phyloP scores from a whole-genome alignment of 2,329 filamentous ascomycete genomes.

The Cryphonectria parasitica region DNA sequence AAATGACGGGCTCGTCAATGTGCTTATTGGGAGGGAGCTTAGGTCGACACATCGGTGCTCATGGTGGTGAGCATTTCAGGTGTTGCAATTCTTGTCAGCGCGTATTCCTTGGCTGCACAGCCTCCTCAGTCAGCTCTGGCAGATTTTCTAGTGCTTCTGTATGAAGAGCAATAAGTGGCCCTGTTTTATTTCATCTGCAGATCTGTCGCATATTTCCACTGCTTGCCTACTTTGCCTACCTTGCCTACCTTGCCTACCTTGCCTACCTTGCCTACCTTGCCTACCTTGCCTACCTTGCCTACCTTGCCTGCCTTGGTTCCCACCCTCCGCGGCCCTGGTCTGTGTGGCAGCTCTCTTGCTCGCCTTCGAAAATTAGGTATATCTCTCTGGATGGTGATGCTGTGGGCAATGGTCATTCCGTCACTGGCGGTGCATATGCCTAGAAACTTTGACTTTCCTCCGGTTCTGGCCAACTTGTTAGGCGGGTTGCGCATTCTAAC shows the following conservation, averaged over 20 bases:
- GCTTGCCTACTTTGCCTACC: neutral
- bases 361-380: neutral
- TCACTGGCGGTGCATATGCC: neutral
- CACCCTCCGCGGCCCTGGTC: neutral
- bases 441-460: neutral
- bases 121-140: constrained; percentile 1
- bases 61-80: neutral
- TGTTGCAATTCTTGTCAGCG: neutral
- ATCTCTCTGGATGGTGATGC: neutral
- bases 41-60: neutral
- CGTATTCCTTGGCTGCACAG: neutral
- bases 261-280: neutral
- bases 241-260: neutral
- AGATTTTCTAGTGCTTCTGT: neutral
- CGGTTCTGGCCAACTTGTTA: no score
- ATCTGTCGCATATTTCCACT: neutral
- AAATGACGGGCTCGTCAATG: no score
- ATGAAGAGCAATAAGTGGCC: neutral
- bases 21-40: neutral
- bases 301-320: neutral
- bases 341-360: neutral
- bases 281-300: neutral
- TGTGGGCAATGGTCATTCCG: neutral
- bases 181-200: neutral
- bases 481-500: no score